A percentile compares a stretch with the other conserved stretches of the same genome.
Evolutionary conservation across 2,329 filamentous ascomycete genomes (phyloP).

Genomic region (Thielaviopsis cerberus): DNA sequence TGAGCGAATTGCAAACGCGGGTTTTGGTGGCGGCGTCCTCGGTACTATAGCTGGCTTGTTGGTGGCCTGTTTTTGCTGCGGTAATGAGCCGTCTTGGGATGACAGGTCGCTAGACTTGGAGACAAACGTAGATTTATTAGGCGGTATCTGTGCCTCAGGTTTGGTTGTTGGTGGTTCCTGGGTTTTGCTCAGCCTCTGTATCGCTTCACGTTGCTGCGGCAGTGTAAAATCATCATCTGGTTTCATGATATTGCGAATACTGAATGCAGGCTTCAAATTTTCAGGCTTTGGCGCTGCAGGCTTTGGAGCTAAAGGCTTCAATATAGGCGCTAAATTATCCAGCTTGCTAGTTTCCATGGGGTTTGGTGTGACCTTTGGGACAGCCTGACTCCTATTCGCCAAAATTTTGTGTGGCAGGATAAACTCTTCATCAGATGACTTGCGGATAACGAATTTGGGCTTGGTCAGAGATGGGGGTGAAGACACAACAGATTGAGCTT

Average conservation of each 20-base stretch:
- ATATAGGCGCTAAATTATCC: not conserved
- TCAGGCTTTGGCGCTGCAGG: not conserved
- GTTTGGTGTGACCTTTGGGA: not conserved
- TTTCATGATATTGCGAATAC: not conserved
- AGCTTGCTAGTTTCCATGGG: not conserved
- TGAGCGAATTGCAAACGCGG: not conserved
- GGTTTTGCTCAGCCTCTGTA: not conserved
- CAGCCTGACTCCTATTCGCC: not conserved
- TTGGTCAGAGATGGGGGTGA: not conserved
- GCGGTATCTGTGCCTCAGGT: not conserved
- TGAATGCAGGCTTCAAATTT: not conserved
- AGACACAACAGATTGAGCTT: not conserved
- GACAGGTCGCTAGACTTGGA: not conserved
- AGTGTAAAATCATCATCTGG: not conserved
- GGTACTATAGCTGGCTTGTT: not conserved
- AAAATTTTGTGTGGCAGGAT: slow-evolving; percentile 4
- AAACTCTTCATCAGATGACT: slow-evolving; percentile 2
- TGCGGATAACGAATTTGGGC: slow-evolving; percentile 6
- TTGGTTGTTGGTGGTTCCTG: not conserved
- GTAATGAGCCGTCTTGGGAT: not conserved
- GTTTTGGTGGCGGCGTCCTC: not conserved
- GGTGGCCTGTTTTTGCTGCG: not conserved
- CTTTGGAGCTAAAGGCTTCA: not conserved
- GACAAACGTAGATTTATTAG: not conserved
- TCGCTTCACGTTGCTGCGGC: not conserved